phyloP scores from a whole-genome alignment of 805 yeast species.

The Cyberlindnera xylosilytica region DNA sequence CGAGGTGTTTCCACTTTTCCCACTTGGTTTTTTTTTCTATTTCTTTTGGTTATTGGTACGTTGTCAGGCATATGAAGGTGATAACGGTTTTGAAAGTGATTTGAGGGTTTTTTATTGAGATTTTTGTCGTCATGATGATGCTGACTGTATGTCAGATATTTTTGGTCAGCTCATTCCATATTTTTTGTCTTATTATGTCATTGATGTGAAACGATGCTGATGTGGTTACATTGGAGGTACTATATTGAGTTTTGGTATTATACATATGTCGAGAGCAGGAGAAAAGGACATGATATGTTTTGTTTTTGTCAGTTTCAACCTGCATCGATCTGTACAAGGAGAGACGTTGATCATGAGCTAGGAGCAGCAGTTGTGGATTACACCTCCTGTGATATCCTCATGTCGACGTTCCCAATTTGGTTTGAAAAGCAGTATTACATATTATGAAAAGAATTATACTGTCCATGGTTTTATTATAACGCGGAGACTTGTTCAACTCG shows the following conservation, averaged over 20 bases:
- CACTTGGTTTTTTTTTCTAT: constrained; percentile 1
- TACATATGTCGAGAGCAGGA: neutral
- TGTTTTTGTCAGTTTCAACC: neutral
- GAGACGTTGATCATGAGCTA: no score
- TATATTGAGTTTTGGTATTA: constrained; percentile 1
- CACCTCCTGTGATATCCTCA: no score
- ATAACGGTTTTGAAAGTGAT: constrained; percentile 5
- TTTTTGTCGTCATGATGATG: neutral
- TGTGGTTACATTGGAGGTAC: constrained; percentile 2
- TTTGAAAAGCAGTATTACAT: no score
- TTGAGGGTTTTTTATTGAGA: constrained; percentile 1
- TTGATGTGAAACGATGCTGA: constrained; percentile 9
- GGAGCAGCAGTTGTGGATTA: no score
- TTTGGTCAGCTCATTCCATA: neutral
- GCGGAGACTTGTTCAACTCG: no score
- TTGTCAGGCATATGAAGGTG: constrained; percentile 4
- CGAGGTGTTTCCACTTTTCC: neutral
- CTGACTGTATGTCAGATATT: neutral
- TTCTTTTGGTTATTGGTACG: neutral
- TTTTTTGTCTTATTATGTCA: constrained; percentile 3
- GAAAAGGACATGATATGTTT: neutral
- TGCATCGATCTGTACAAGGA: no score
- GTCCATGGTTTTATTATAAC: no score
- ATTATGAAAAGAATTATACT: no score
- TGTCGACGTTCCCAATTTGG: no score